Conservation (phyloP, 73 alveolate species). For the Stentor roeselii region DNA sequence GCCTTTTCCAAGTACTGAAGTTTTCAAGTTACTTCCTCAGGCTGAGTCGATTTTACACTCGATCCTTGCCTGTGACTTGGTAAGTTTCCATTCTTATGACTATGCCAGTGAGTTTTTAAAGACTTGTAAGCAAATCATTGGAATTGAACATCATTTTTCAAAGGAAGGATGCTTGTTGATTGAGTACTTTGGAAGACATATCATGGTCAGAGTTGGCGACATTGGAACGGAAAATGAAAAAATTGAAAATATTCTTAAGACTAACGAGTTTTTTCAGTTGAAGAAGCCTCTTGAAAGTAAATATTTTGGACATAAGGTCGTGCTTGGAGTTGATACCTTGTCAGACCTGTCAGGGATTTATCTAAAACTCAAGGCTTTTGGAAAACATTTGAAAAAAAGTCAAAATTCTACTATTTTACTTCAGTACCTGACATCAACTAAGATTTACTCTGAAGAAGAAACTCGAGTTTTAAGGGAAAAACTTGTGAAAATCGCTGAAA, state of each 20-base stretch:
- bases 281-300: neutral
- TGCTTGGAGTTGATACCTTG: conserved; percentile 52
- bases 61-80: conserved; percentile 64
- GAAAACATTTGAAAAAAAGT: conserved; percentile 39
- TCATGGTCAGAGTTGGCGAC: conserved; percentile 71
- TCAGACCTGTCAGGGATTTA: conserved; percentile 51
- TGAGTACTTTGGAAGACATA: conserved; percentile 73
- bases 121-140: conserved; percentile 66
- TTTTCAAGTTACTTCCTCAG: conserved; percentile 43
- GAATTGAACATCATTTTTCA: conserved; percentile 60
- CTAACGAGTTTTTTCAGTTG: conserved; percentile 25
- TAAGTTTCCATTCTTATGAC: conserved; percentile 81
- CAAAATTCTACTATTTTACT: conserved; percentile 25
- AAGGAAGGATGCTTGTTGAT: conserved; percentile 77
- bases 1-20: conserved; percentile 59
- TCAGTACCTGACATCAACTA: conserved; percentile 35
- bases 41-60: conserved; percentile 44
- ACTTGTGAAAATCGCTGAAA: conserved; percentile 15
- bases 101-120: conserved; percentile 76
- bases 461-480: conserved; percentile 20
- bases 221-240: conserved; percentile 64
- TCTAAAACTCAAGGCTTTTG: conserved; percentile 43
- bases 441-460: neutral
- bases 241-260: conserved; percentile 46
- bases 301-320: conserved; percentile 23